Conservation (phyloP, 2,329 filamentous ascomycete species). For the Fonsecaea pugnacius region DNA sequence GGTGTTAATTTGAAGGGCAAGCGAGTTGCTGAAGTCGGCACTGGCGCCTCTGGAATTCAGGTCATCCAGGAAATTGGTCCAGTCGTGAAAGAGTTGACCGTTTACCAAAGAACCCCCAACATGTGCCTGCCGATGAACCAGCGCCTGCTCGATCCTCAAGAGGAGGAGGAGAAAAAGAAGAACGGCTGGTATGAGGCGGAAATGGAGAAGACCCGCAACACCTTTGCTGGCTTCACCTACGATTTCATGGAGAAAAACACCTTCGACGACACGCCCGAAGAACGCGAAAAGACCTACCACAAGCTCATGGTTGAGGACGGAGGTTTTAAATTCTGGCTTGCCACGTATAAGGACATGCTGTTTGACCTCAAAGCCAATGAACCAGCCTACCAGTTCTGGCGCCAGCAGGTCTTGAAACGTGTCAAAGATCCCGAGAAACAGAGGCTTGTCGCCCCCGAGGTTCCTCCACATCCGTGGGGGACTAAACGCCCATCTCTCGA, state of each 20-base stretch:
- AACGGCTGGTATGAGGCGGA: constrained; percentile 53
- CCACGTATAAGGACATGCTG: constrained; percentile 59
- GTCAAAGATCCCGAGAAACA: constrained; percentile 56
- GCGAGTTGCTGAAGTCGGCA: constrained; percentile 66
- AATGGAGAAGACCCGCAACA: constrained; percentile 59
- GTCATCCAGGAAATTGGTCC: constrained; percentile 37
- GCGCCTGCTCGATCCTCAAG: constrained; percentile 52
- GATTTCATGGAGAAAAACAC: constrained; percentile 60
- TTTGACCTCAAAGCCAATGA: constrained; percentile 55
- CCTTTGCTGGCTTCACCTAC: constrained; percentile 65
- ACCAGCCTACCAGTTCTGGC: constrained; percentile 62
- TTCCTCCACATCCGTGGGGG: constrained; percentile 61
- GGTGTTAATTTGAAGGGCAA: constrained; percentile 65
- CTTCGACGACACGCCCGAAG: constrained; percentile 58
- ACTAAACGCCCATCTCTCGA: constrained; percentile 57
- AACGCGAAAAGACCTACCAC: constrained; percentile 58
- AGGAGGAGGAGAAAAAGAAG: constrained; percentile 61
- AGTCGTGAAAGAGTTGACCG: constrained; percentile 39
- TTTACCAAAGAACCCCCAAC: constrained; percentile 68
- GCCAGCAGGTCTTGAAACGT: constrained; percentile 55
- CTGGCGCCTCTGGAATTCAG: constrained; percentile 59
- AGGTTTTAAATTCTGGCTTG: constrained; percentile 62
- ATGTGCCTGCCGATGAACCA: constrained; percentile 62
- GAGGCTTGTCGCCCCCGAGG: constrained; percentile 58
- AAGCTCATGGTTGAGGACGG: constrained; percentile 53